Percentiles rank a stretch among this genome's conserved stretches.
Conservation (phyloP, 495 filamentous ascomycete species). For the Lasiosphaeria hispida region DNA sequence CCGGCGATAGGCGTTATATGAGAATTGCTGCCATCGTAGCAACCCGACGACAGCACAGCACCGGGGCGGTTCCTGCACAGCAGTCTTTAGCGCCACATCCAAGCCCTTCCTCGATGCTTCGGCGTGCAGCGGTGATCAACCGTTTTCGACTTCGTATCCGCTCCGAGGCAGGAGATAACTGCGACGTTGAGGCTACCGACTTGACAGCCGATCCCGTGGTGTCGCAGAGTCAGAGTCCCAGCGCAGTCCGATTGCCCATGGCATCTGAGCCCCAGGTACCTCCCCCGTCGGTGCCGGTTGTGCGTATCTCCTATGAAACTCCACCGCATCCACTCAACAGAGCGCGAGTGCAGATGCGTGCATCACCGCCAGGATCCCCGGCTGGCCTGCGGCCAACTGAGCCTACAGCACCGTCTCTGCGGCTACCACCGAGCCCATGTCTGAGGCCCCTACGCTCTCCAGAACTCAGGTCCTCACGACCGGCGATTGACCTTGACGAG, state of each 20-base stretch:
- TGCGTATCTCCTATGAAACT: conserved; percentile 7
- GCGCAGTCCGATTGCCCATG: conserved; percentile 9
- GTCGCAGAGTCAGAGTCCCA: conserved; percentile 15
- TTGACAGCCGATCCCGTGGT: conserved; percentile 19
- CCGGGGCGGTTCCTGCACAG: background rate
- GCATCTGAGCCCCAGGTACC: background rate
- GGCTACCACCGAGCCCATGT: conserved; percentile 23
- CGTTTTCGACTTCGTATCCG: conserved; percentile 25
- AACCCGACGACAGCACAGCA: conserved; percentile 20
- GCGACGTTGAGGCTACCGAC: conserved; percentile 6
- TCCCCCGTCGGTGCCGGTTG: background rate
- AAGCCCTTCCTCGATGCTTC: conserved; percentile 25
- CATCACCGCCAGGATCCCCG: conserved; percentile 18
- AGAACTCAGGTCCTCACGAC: conserved; percentile 22
- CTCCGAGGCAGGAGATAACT: conserved; percentile 16
- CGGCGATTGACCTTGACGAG: conserved; percentile 17
- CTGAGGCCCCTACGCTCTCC: conserved; percentile 25
- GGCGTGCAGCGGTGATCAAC: conserved; percentile 34
- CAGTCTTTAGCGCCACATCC: conserved; percentile 10
- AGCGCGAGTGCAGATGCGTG: background rate
- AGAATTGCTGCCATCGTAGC: conserved; percentile 29
- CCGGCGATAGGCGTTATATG: conserved; percentile 54
- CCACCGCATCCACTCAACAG: background rate
- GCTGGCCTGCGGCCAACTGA: conserved; percentile 10
- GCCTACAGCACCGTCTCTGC: conserved; percentile 2